Evolutionary conservation across 164 flowering plant species (phyloP).

Genomic region (Vitis riparia): DNA sequence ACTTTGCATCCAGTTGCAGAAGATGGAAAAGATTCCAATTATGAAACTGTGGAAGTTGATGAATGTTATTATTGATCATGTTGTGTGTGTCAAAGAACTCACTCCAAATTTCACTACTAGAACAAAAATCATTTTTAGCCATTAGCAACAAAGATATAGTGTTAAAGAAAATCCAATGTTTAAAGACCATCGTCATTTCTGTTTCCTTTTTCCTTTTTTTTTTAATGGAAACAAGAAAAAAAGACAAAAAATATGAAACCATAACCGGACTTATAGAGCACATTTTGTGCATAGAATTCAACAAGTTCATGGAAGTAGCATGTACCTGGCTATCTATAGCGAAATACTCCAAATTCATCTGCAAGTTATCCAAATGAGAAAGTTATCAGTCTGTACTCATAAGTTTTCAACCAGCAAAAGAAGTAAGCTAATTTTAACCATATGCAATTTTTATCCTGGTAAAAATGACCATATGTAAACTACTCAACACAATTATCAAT

Average conservation of each 20-base stretch:
- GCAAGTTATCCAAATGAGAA: conserved; percentile 32
- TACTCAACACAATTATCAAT: conserved; percentile 5
- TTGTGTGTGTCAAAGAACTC: not conserved
- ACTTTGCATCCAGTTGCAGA: too few species aligned
- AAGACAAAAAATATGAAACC: too few species aligned
- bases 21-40: too few species aligned
- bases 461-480: too few species aligned
- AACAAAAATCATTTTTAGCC: not conserved
- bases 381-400: conserved; percentile 15
- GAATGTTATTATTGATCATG: not conserved
- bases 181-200: not conserved
- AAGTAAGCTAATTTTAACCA: not conserved
- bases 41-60: too few species aligned
- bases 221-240: too few species aligned
- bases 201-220: not conserved
- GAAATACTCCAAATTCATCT: conserved; percentile 99
- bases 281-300: not conserved
- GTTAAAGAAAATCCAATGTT: not conserved
- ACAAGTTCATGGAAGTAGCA: not conserved
- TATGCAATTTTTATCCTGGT: not conserved
- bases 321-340: conserved; percentile 94
- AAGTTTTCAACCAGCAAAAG: not conserved
- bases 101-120: not conserved
- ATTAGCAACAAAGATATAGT: not conserved
- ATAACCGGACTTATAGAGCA: too few species aligned